These are phyloP conservation scores for Inosperma sp. DNA, from an alignment of 768 basidiomycete species.

Conservation along the genomic window DNA sequence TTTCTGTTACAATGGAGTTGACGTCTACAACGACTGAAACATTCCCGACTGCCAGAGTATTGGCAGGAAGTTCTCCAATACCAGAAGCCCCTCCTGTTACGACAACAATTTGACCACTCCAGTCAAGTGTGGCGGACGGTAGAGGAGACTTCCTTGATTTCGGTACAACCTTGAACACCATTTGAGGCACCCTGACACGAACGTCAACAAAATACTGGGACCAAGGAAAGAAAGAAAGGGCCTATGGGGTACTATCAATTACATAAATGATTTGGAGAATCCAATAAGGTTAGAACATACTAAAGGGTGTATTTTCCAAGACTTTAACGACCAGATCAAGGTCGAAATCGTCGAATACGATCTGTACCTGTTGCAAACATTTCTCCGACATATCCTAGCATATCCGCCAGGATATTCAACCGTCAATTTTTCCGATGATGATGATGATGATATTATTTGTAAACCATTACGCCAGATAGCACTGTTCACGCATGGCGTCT, in stretches of 20 bases:
- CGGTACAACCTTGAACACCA: slow-evolving; percentile 72
- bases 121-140: slow-evolving; percentile 63
- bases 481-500: too few relatives aligned
- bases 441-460: too few relatives aligned
- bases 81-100: slow-evolving; percentile 92
- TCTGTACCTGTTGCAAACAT: too few relatives aligned
- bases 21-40: slow-evolving; percentile 85
- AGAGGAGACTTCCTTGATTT: slow-evolving; percentile 65
- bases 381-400: too few relatives aligned
- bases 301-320: slow-evolving; percentile 71
- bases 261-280: background rate
- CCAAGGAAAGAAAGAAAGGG: slow-evolving; percentile 78
- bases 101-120: slow-evolving; percentile 86
- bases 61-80: slow-evolving; percentile 81
- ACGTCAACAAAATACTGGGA: slow-evolving; percentile 59
- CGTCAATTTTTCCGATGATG: too few relatives aligned
- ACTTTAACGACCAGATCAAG: slow-evolving; percentile 78
- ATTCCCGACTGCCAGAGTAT: slow-evolving; percentile 78
- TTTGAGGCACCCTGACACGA: slow-evolving; percentile 54
- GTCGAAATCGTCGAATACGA: slow-evolving; percentile 72
- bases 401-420: too few relatives aligned
- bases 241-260: slow-evolving; percentile 39
- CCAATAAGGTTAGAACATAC: slow-evolving; percentile 39
- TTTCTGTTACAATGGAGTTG: slow-evolving; percentile 70
- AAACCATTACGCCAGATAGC: too few relatives aligned